A percentile compares a stretch with the other conserved stretches of the same genome.
Evolutionary conservation across 2,329 filamentous ascomycete genomes (phyloP).

Genomic region (Coniochaeta sp.): DNA sequence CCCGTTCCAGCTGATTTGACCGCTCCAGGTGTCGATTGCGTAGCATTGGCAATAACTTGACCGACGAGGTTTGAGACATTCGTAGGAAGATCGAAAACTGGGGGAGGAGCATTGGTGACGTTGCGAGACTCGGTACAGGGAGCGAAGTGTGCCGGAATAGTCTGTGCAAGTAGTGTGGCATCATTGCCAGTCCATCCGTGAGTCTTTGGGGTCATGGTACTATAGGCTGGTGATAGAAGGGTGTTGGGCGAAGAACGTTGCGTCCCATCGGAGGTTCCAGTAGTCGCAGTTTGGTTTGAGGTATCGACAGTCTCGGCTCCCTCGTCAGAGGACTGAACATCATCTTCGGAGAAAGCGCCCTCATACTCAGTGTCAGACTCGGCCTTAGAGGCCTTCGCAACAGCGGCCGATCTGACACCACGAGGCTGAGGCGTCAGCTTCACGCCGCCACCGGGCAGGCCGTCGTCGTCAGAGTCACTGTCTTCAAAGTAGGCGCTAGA

Average conservation of each 20-base stretch:
- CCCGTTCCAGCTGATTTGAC: background rate
- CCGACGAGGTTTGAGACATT: background rate
- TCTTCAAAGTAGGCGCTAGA: background rate
- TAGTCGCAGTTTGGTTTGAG: background rate
- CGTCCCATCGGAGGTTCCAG: background rate
- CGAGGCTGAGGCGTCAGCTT: constrained; percentile 1
- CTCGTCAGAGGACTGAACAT: background rate
- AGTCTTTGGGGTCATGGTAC: background rate
- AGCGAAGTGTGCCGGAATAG: background rate
- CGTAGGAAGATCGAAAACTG: background rate
- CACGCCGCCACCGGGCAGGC: background rate
- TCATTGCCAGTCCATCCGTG: background rate
- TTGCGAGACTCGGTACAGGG: background rate
- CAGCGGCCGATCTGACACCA: background rate
- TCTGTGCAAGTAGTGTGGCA: background rate
- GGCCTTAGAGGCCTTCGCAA: background rate
- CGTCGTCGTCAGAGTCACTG: background rate
- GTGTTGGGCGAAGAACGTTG: background rate
- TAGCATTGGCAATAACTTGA: background rate
- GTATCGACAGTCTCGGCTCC: background rate
- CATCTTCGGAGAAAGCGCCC: background rate
- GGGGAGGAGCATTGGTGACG: background rate
- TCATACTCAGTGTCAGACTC: background rate
- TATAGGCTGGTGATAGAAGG: background rate
- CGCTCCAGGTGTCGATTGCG: background rate